A percentile compares a stretch with the other conserved stretches of the same genome.
Evolutionary conservation across 306 rosid genomes (phyloP).

Genomic region (Ziziphus jujuba): DNA sequence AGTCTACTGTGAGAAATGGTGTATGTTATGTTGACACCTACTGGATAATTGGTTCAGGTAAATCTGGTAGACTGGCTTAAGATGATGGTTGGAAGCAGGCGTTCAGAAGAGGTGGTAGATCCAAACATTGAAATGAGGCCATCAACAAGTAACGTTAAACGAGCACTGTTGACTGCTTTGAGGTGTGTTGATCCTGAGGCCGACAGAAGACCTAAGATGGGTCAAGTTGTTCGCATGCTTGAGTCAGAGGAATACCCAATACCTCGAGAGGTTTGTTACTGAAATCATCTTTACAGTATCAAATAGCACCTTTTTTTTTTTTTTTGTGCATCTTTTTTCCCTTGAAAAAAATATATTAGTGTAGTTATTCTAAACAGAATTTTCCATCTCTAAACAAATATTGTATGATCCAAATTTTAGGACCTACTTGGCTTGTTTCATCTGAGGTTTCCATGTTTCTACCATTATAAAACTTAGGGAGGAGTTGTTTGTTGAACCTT

Average conservation of each 20-base stretch:
- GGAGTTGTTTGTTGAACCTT: constrained; percentile 15
- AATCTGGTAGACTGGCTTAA: constrained; percentile 96
- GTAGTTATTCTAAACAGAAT: neutral
- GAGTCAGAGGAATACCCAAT: constrained; percentile 91
- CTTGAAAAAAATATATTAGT: neutral
- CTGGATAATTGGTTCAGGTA: constrained; percentile 57
- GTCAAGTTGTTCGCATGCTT: constrained; percentile 96
- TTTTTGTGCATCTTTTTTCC: neutral
- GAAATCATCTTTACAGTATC: constrained; percentile 8
- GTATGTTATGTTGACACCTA: neutral
- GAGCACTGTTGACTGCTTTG: constrained; percentile 85
- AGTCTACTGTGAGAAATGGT: neutral
- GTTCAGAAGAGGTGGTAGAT: constrained; percentile 86
- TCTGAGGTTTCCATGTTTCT: neutral
- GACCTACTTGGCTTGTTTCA: neutral
- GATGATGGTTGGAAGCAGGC: constrained; percentile 91
- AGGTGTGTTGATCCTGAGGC: constrained; percentile 92
- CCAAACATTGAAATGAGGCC: constrained; percentile 86
- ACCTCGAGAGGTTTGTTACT: constrained; percentile 73
- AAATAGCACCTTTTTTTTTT: neutral
- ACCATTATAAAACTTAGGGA: constrained; percentile 1
- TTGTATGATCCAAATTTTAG: neutral
- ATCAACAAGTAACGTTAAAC: constrained; percentile 82
- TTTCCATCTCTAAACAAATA: neutral
- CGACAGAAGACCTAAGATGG: constrained; percentile 85